These are phyloP conservation scores for Paecilomyces formosus DNA, from an alignment of 2,329 filamentous ascomycete genomes.

Conservation along the genomic window DNA sequence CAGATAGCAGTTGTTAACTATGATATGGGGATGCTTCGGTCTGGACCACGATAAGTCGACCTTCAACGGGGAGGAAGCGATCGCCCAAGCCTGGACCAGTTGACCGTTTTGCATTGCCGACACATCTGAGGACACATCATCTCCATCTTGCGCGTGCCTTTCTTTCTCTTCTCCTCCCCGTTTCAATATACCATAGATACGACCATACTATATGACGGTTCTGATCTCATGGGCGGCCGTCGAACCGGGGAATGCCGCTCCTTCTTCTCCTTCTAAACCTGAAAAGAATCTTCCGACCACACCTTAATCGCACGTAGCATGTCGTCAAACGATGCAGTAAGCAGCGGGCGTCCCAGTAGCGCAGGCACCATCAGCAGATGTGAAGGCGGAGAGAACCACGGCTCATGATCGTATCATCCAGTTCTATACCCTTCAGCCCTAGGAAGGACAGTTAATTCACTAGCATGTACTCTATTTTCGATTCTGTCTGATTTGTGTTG, in stretches of 20 bases:
- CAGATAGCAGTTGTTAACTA: too few species aligned
- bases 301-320: background rate
- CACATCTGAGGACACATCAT: background rate
- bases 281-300: background rate
- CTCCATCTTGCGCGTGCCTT: background rate
- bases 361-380: background rate
- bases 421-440: background rate
- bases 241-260: too few species aligned
- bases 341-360: too few species aligned
- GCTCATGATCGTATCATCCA: background rate
- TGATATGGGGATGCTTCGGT: background rate
- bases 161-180: background rate
- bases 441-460: background rate
- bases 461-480: background rate
- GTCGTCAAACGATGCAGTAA: background rate
- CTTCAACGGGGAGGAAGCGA: background rate
- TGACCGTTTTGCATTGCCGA: background rate
- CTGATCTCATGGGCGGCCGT: background rate
- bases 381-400: background rate
- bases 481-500: too few species aligned
- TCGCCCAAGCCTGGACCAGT: background rate
- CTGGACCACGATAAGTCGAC: background rate
- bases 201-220: too few species aligned
- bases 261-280: background rate
- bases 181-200: too few species aligned